Evolutionary conservation across 306 rosid genomes (phyloP).

Genomic region (Boehmeria nivea): DNA sequence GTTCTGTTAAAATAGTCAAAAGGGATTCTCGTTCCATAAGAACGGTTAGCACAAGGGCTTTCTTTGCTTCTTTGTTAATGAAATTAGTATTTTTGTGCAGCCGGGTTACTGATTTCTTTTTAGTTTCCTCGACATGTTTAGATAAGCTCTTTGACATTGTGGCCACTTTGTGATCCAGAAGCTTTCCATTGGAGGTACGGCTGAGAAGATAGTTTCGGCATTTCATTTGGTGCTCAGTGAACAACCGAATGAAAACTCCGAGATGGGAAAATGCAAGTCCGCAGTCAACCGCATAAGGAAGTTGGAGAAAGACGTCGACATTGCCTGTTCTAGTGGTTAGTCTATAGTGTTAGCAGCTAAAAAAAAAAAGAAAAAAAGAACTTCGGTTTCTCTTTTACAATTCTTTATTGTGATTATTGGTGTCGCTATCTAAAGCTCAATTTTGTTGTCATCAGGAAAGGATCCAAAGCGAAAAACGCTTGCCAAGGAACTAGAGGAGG

Average conservation of each 20-base stretch:
- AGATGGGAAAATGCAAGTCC: slow-evolving; percentile 76
- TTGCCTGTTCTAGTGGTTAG: slow-evolving; percentile 61
- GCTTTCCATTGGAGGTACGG: slow-evolving; percentile 75
- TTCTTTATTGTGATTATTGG: slow-evolving; percentile 7
- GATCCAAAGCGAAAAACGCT: slow-evolving; percentile 71
- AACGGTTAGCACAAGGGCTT: slow-evolving; percentile 52
- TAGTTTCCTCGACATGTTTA: slow-evolving; percentile 6
- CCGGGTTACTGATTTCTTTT: slow-evolving; percentile 12
- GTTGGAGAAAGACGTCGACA: slow-evolving; percentile 70
- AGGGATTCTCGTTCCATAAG: slow-evolving; percentile 80
- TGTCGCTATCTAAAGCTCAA: slow-evolving; percentile 32
- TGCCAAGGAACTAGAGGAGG: slow-evolving; percentile 71
- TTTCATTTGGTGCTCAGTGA: slow-evolving; percentile 75
- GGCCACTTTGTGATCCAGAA: slow-evolving; percentile 46
- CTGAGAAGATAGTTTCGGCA: slow-evolving; percentile 88
- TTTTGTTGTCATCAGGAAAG: slow-evolving; percentile 55
- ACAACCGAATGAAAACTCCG: slow-evolving; percentile 62
- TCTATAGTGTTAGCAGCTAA: not conserved
- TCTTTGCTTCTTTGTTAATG: not conserved
- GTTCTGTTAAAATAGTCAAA: slow-evolving; percentile 67
- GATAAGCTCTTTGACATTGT: not conserved
- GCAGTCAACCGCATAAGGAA: slow-evolving; percentile 67
- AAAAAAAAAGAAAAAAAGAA: too few relatives aligned
- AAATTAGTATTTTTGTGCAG: too few relatives aligned
- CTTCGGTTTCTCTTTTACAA: not conserved